phyloP scores from a whole-genome alignment of 129 eudicot species.

The Helianthus tuberosus region DNA sequence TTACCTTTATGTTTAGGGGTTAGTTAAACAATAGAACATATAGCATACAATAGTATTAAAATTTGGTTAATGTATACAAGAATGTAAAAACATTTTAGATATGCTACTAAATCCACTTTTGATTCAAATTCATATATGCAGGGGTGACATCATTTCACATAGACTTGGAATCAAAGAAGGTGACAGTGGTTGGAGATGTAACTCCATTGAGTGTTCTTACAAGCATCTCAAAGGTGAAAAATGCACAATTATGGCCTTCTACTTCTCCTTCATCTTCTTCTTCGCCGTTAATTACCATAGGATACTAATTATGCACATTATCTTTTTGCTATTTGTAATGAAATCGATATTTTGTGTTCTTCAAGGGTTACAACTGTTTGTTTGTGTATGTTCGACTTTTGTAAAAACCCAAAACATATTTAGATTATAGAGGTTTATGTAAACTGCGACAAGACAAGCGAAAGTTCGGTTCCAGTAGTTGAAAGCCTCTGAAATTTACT shows the following conservation, averaged over 20 bases:
- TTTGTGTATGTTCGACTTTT: slow-evolving; percentile 1
- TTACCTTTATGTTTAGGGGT: too few relatives aligned
- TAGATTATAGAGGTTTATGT: neutral
- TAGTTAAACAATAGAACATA: too few relatives aligned
- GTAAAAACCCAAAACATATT: neutral
- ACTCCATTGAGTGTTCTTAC: slow-evolving; percentile 49
- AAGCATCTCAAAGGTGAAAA: slow-evolving; percentile 48
- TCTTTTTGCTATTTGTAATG: slow-evolving; percentile 24
- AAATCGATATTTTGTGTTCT: slow-evolving; percentile 15
- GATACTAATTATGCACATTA: slow-evolving; percentile 35
- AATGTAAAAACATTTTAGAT: neutral
- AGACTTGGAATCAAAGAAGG: slow-evolving; percentile 57
- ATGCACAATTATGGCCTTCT: slow-evolving; percentile 47
- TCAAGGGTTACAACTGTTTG: neutral
- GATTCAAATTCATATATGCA: slow-evolving; percentile 19
- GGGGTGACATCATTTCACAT: slow-evolving; percentile 55
- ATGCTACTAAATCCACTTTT: too few relatives aligned
- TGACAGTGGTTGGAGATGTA: slow-evolving; percentile 50
- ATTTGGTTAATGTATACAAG: neutral
- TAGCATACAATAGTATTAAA: too few relatives aligned
- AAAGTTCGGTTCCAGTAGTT: too few relatives aligned
- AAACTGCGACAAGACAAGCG: neutral
- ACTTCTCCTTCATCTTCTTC: slow-evolving; percentile 29
- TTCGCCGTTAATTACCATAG: slow-evolving; percentile 27
- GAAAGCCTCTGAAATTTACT: too few relatives aligned